These are phyloP conservation scores for Colletotrichum orchidophilum DNA, from an alignment of 2,329 filamentous ascomycete species.

Conservation along the genomic window DNA sequence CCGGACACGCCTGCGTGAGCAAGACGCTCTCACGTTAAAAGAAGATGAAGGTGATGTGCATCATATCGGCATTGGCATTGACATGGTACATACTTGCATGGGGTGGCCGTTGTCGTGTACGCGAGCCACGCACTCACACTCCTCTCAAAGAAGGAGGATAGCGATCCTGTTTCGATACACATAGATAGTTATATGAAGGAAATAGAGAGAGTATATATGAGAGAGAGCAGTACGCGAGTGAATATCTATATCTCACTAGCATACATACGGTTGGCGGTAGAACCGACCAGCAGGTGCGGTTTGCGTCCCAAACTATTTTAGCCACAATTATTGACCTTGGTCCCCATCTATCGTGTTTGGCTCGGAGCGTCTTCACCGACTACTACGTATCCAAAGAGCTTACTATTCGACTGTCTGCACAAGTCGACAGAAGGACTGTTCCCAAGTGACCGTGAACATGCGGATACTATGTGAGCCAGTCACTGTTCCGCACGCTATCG, in stretches of 20 bases:
- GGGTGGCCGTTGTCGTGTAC: background rate
- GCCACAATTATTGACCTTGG: background rate
- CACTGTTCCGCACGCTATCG: too few species aligned
- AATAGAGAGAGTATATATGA: background rate
- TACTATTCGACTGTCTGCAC: background rate
- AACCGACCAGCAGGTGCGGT: background rate
- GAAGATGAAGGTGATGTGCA: background rate
- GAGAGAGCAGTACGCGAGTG: background rate
- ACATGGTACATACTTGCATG: constrained; percentile 1
- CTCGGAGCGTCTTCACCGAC: background rate
- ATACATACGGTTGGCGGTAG: background rate
- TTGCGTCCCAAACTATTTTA: background rate
- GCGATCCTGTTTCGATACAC: too few species aligned
- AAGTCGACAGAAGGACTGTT: background rate
- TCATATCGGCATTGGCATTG: background rate
- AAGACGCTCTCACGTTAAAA: background rate
- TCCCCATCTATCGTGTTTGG: background rate
- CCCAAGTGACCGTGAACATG: background rate
- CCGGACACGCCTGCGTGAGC: background rate
- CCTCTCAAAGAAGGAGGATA: background rate
- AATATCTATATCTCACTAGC: background rate
- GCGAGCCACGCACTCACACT: background rate
- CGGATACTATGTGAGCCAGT: background rate
- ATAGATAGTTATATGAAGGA: background rate
- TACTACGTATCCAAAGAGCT: background rate